phyloP scores from a whole-genome alignment of 2,329 filamentous ascomycete species.

The Ascochyta viciae-villosae region DNA sequence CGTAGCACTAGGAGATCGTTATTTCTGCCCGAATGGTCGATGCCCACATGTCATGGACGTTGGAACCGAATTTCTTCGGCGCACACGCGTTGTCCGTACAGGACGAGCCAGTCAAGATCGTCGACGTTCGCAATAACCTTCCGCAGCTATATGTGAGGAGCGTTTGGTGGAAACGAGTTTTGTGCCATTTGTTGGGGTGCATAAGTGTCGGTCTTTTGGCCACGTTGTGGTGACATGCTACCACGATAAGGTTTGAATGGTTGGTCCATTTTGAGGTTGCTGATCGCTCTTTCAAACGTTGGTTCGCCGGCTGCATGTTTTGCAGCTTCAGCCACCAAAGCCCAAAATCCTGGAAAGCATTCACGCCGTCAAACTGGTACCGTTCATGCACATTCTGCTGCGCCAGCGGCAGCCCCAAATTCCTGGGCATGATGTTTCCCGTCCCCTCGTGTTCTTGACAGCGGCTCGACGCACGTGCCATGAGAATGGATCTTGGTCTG shows the following conservation, averaged over 20 bases:
- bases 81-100: neutral
- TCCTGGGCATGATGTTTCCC: conserved; percentile 3
- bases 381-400: neutral
- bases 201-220: neutral
- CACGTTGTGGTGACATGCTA: conserved; percentile 2
- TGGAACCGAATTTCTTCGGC: neutral
- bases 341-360: neutral
- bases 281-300: conserved; percentile 4
- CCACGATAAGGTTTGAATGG: neutral
- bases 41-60: neutral
- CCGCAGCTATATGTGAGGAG: neutral
- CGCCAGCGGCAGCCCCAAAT: conserved; percentile 4
- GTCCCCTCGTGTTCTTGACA: conserved; percentile 14
- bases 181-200: conserved; percentile 7
- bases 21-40: conserved; percentile 6
- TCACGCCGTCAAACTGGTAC: neutral
- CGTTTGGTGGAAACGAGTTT: conserved; percentile 7
- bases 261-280: neutral
- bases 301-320: conserved; percentile 2
- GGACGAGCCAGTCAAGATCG: neutral
- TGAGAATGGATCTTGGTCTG: conserved; percentile 9
- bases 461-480: conserved; percentile 15
- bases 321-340: conserved; percentile 6
- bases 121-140: neutral
- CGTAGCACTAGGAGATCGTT: conserved; percentile 11